Conservation (phyloP, 2,329 filamentous ascomycete genomes). For the Emergomyces pasteurianus region DNA sequence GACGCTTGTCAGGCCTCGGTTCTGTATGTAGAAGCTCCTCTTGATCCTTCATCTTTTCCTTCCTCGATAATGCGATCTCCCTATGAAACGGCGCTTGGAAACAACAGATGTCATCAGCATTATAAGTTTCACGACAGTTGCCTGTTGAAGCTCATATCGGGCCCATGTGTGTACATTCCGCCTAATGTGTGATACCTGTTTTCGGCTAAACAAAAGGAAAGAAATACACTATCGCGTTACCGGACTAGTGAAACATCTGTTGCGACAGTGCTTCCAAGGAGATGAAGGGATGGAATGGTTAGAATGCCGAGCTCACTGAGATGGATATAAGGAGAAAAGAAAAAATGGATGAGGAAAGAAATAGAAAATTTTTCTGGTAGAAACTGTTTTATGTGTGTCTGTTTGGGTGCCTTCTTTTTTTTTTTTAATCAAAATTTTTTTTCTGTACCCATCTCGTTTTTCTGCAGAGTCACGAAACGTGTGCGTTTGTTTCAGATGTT, state of each 20-base stretch:
- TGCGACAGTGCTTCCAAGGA: neutral
- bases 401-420: neutral
- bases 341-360: neutral
- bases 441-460: neutral
- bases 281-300: neutral
- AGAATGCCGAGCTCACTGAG: neutral
- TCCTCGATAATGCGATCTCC: neutral
- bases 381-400: neutral
- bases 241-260: neutral
- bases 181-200: neutral
- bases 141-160: neutral
- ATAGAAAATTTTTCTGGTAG: neutral
- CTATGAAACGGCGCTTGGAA: neutral
- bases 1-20: neutral
- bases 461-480: neutral
- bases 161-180: neutral
- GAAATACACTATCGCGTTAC: neutral
- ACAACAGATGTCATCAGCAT: neutral
- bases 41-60: neutral
- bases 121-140: neutral
- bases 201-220: neutral
- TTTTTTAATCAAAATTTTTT: neutral
- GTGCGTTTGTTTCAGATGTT: neutral
- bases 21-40: neutral
- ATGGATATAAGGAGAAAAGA: neutral